Conservation (phyloP, 1,284 basidiomycete genomes). For the Chalciporus sp. region DNA sequence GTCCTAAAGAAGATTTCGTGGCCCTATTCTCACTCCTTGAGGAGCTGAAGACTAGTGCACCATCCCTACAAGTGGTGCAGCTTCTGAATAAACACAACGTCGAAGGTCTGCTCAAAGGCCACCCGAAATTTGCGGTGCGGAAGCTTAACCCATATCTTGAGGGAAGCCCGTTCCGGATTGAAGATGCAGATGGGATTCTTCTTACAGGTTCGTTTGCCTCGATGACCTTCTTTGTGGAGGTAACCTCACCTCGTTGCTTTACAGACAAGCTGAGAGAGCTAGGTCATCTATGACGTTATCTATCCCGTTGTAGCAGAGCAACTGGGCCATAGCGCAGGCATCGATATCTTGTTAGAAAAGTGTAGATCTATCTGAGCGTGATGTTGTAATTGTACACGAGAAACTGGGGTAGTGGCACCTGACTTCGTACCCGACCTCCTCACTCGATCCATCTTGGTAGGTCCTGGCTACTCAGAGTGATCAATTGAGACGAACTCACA, state of each 20-base stretch:
- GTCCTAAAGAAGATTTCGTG: slow-evolving; percentile 7
- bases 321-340: no score
- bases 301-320: neutral
- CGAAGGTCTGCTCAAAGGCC: slow-evolving; percentile 17
- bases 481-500: neutral
- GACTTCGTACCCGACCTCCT: no score
- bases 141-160: slow-evolving; percentile 11
- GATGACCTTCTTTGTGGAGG: neutral
- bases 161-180: slow-evolving; percentile 18
- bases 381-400: neutral
- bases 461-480: neutral
- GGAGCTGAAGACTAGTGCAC: slow-evolving; percentile 11
- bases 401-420: neutral
- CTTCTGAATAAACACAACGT: slow-evolving; percentile 23
- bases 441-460: neutral
- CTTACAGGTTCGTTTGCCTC: slow-evolving; percentile 22
- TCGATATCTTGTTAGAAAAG: neutral
- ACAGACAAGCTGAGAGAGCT: neutral
- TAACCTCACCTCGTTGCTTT: neutral
- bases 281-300: neutral
- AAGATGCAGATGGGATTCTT: slow-evolving; percentile 26
- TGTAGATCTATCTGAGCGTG: neutral
- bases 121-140: slow-evolving; percentile 14
- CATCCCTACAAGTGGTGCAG: slow-evolving; percentile 29
- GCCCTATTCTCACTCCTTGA: slow-evolving; percentile 16